Evolutionary conservation across 2,329 filamentous ascomycete genomes (phyloP).

Genomic region (Apiospora sp.): DNA sequence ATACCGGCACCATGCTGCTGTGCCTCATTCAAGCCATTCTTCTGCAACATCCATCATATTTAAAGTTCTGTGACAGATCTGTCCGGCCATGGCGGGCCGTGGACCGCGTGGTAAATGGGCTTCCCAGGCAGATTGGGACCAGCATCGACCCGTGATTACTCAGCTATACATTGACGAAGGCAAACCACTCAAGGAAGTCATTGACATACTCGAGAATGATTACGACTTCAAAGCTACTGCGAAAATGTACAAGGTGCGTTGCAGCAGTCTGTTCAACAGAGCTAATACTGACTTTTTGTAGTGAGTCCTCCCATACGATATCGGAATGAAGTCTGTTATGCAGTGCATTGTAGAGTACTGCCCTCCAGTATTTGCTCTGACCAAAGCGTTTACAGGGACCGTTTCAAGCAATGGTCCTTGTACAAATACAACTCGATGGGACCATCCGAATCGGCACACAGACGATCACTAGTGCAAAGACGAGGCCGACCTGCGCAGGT

Average conservation of each 20-base stretch:
- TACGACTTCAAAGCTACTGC: slow-evolving; percentile 23
- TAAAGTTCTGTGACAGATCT: background rate
- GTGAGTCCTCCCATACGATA: background rate
- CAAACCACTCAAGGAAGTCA: slow-evolving; percentile 8
- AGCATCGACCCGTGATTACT: slow-evolving; percentile 1
- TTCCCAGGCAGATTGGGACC: slow-evolving; percentile 18
- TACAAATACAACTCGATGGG: slow-evolving; percentile 15
- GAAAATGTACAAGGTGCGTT: slow-evolving; percentile 26
- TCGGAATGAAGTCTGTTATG: background rate
- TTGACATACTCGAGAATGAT: slow-evolving; percentile 16
- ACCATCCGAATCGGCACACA: background rate
- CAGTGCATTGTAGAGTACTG: background rate
- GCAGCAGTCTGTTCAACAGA: background rate
- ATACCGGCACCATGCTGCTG: background rate
- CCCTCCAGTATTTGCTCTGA: background rate
- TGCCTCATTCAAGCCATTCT: background rate
- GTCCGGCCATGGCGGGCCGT: background rate
- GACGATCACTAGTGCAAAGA: background rate
- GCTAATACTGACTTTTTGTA: background rate
- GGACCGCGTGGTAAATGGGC: slow-evolving; percentile 21
- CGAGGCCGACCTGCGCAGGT: background rate
- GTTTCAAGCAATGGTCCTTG: slow-evolving; percentile 17
- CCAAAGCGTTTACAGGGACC: background rate
- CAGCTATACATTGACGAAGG: slow-evolving; percentile 13
- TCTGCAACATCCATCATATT: background rate